Conservation (phyloP, 1,284 basidiomycete genomes). For the Hortiboletus rubellus region DNA sequence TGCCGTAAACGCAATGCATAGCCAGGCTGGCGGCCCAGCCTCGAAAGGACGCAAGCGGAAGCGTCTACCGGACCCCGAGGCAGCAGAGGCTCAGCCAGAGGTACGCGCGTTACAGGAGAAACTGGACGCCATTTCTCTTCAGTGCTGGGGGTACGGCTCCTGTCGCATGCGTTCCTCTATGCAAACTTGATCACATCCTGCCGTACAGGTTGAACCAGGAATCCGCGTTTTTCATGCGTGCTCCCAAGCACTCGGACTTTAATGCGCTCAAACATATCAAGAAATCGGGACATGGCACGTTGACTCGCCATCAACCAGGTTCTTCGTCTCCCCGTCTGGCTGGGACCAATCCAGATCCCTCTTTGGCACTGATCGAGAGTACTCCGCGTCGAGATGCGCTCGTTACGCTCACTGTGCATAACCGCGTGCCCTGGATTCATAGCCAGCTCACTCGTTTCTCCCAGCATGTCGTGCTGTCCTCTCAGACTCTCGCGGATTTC, state of each 20-base stretch:
- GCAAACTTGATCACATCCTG: background rate
- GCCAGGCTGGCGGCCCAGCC: slow-evolving; percentile 39
- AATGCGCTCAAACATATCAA: slow-evolving; percentile 53
- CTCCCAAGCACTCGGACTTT: slow-evolving; percentile 62
- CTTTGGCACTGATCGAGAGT: background rate
- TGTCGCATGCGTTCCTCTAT: background rate
- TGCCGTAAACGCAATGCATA: slow-evolving; percentile 46
- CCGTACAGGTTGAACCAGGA: slow-evolving; percentile 48
- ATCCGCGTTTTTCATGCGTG: slow-evolving; percentile 60
- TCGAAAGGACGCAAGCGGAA: slow-evolving; percentile 48
- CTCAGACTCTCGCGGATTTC: slow-evolving; percentile 69
- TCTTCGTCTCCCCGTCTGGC: background rate
- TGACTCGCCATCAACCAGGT: slow-evolving; percentile 19
- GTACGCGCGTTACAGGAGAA: slow-evolving; percentile 47
- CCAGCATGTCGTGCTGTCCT: slow-evolving; percentile 66
- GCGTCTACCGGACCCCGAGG: slow-evolving; percentile 37
- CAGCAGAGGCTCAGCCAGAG: slow-evolving; percentile 39
- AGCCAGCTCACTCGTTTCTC: slow-evolving; percentile 61
- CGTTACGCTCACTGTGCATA: slow-evolving; percentile 59
- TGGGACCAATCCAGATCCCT: background rate
- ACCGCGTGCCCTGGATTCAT: slow-evolving; percentile 59
- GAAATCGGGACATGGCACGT: slow-evolving; percentile 22
- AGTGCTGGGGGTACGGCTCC: slow-evolving; percentile 55
- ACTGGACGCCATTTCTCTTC: slow-evolving; percentile 50
- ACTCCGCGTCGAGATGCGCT: slow-evolving; percentile 44